Conservation (phyloP, 1,284 basidiomycete genomes). For the Anthracocystis walkeri region DNA sequence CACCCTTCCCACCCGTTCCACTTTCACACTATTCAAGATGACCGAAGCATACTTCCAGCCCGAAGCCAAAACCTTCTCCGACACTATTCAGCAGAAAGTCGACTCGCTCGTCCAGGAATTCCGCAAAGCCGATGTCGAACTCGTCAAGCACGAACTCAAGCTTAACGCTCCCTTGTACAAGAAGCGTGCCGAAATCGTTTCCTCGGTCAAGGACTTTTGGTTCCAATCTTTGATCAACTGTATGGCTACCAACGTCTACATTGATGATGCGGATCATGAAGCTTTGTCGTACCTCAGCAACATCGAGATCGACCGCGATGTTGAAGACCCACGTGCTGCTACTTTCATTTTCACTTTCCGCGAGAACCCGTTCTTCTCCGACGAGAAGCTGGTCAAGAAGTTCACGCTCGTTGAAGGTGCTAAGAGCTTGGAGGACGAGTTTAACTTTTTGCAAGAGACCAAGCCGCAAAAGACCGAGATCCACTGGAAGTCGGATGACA, state of each 20-base stretch:
- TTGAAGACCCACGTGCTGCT: conserved; percentile 61
- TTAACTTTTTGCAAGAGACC: conserved; percentile 64
- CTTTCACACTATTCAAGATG: conserved; percentile 12
- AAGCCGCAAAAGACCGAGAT: conserved; percentile 73
- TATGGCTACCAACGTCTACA: conserved; percentile 65
- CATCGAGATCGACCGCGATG: conserved; percentile 57
- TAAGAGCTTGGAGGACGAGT: conserved; percentile 54
- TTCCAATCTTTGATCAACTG: conserved; percentile 65
- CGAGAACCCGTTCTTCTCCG: conserved; percentile 62
- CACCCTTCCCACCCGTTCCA: background rate
- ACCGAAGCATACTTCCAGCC: conserved; percentile 44
- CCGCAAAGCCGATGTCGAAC: conserved; percentile 55
- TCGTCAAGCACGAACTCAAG: conserved; percentile 61
- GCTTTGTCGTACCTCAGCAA: conserved; percentile 61
- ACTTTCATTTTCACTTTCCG: conserved; percentile 63
- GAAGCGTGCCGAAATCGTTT: conserved; percentile 62
- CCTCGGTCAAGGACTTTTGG: conserved; percentile 63
- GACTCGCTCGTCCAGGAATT: conserved; percentile 57
- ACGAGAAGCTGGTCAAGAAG: conserved; percentile 63
- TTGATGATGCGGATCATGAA: conserved; percentile 65
- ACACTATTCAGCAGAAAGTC: conserved; percentile 47
- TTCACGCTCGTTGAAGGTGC: conserved; percentile 60
- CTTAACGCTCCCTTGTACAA: conserved; percentile 62
- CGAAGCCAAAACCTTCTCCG: conserved; percentile 49
- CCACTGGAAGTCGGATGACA: conserved; percentile 82